These are phyloP conservation scores for Ploettnerulaceae sp. DNA, from an alignment of 2,329 filamentous ascomycete genomes.

Conservation along the genomic window DNA sequence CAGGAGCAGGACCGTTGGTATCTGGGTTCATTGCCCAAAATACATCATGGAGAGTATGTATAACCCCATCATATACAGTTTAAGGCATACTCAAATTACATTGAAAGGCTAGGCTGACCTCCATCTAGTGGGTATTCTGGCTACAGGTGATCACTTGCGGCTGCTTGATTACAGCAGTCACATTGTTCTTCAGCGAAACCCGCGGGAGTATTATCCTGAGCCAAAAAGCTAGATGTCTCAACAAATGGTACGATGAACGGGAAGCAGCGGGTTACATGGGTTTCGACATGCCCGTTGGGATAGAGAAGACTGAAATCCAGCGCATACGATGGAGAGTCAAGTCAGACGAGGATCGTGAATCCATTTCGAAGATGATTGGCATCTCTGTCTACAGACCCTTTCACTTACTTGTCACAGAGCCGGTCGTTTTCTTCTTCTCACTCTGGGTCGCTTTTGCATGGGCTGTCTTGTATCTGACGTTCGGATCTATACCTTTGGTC, in stretches of 20 bases:
- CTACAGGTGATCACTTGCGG: slow-evolving; percentile 69
- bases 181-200: slow-evolving; percentile 74
- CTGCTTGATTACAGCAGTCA: slow-evolving; percentile 58
- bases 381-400: slow-evolving; percentile 76
- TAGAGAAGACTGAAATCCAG: slow-evolving; percentile 34
- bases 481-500: slow-evolving; percentile 74
- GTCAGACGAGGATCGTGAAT: slow-evolving; percentile 70
- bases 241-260: slow-evolving; percentile 71
- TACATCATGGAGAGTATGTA: slow-evolving; percentile 55
- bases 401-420: slow-evolving; percentile 68
- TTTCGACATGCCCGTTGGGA: slow-evolving; percentile 40
- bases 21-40: slow-evolving; percentile 64
- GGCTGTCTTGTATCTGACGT: slow-evolving; percentile 83
- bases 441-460: slow-evolving; percentile 88
- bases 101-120: background rate
- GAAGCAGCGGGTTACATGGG: slow-evolving; percentile 53
- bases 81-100: background rate
- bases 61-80: background rate
- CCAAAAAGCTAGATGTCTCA: slow-evolving; percentile 67
- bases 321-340: slow-evolving; percentile 77
- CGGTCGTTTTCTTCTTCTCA: slow-evolving; percentile 73
- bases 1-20: slow-evolving; percentile 71
- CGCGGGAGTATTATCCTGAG: slow-evolving; percentile 75
- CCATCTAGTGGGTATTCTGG: slow-evolving; percentile 70
- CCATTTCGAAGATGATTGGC: slow-evolving; percentile 62